Conservation (phyloP, 192 early-diverging fungal genomes). For the Coemansia sp. region DNA sequence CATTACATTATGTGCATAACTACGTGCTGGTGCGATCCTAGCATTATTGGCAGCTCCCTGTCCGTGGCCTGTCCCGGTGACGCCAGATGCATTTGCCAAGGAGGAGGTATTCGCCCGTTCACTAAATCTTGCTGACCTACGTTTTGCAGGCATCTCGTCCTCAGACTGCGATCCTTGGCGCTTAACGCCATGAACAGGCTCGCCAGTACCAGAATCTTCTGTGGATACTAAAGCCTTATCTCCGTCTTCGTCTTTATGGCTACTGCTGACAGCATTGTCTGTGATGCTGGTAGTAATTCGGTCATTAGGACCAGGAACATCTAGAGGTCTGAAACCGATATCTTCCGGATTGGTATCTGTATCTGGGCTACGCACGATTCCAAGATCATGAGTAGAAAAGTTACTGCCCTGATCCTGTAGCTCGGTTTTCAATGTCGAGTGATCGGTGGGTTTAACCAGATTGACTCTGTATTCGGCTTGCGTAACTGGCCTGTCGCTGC, state of each 20-base stretch:
- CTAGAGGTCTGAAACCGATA: neutral
- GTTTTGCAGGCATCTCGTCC: conserved; percentile 47
- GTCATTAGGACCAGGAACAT: neutral
- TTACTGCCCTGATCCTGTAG: neutral
- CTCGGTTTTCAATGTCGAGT: neutral
- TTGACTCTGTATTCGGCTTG: neutral
- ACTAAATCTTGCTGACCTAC: conserved; percentile 48
- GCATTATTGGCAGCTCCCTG: neutral
- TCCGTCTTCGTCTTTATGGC: neutral
- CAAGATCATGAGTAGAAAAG: neutral
- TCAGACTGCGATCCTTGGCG: conserved; percentile 37
- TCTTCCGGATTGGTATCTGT: neutral
- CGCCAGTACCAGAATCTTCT: neutral
- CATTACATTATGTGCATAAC: neutral
- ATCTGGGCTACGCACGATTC: neutral
- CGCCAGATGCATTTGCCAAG: neutral
- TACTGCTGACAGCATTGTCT: neutral
- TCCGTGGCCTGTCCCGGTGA: neutral
- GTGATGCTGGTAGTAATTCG: neutral
- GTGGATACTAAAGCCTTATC: neutral
- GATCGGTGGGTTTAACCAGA: neutral
- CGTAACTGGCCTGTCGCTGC: neutral
- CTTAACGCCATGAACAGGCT: conserved; percentile 5
- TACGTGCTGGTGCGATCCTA: conserved; percentile 7
- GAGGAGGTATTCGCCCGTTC: conserved; percentile 23